These are phyloP conservation scores for Guillardia theta DNA, from an alignment of 78 protist species.

Conservation along the genomic window DNA sequence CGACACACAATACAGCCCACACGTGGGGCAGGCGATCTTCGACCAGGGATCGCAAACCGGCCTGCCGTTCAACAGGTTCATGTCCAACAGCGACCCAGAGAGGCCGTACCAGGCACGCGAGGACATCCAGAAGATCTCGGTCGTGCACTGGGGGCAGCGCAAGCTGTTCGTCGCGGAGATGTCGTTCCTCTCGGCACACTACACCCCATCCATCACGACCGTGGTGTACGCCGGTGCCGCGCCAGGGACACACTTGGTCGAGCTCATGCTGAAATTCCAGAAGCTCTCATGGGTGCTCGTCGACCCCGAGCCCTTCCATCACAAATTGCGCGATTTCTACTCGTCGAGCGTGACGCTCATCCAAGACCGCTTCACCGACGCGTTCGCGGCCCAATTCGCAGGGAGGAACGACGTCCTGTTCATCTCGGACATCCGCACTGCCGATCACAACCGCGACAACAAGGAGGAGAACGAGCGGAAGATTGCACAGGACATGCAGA, in stretches of 20 bases:
- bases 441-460: neutral
- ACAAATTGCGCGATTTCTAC: neutral
- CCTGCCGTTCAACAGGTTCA: no score
- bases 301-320: conserved; percentile 48
- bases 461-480: neutral
- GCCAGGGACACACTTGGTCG: conserved; percentile 53
- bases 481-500: neutral
- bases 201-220: neutral
- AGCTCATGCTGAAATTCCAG: conserved; percentile 9
- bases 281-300: no score
- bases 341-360: neutral
- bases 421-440: conserved; percentile 45
- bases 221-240: conserved; percentile 47
- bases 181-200: neutral
- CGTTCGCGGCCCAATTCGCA: neutral
- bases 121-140: no score
- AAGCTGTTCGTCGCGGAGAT: neutral
- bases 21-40: no score
- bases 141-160: conserved; percentile 44
- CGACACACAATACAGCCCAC: no score
- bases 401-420: neutral
- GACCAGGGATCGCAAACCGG: no score
- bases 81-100: no score
- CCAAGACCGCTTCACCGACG: conserved; percentile 49
- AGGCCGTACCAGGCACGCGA: no score